Conservation (phyloP, 768 basidiomycete genomes). For the Lactarius tabidus region DNA sequence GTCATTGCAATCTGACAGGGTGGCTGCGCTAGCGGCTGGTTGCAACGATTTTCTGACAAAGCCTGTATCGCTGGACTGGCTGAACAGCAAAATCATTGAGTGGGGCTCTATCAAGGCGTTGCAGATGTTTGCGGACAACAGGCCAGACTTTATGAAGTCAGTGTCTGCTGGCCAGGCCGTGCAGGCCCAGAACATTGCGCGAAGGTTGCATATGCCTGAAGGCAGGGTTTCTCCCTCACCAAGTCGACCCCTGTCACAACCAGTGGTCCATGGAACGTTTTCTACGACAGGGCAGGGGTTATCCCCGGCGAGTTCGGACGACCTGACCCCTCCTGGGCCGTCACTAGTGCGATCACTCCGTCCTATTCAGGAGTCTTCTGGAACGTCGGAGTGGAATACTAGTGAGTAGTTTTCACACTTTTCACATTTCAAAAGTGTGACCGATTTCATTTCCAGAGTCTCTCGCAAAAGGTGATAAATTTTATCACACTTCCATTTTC, state of each 20-base stretch:
- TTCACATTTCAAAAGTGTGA: slow-evolving; percentile 9
- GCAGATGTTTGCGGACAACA: slow-evolving; percentile 86
- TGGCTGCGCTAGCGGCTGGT: slow-evolving; percentile 94
- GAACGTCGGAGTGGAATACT: background rate
- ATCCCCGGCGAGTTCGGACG: slow-evolving; percentile 1
- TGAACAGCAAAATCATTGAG: slow-evolving; percentile 97
- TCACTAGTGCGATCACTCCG: slow-evolving; percentile 10
- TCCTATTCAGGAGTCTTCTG: slow-evolving; percentile 7
- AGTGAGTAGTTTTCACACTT: slow-evolving; percentile 6
- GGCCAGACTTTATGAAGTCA: slow-evolving; percentile 54
- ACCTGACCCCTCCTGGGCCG: background rate
- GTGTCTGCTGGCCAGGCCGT: slow-evolving; percentile 44
- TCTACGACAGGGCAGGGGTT: slow-evolving; percentile 1
- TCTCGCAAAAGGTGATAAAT: slow-evolving; percentile 10
- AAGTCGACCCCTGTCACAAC: slow-evolving; percentile 39
- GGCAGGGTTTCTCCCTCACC: slow-evolving; percentile 40
- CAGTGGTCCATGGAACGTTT: slow-evolving; percentile 8
- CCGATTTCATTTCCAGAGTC: background rate
- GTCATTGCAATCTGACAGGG: slow-evolving; percentile 90
- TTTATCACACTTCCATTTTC: background rate
- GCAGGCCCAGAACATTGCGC: slow-evolving; percentile 46
- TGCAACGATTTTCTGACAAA: slow-evolving; percentile 99
- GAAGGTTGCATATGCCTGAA: slow-evolving; percentile 46
- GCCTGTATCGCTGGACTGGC: slow-evolving; percentile 91
- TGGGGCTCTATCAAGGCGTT: slow-evolving; percentile 97